Conservation (phyloP, 2,329 filamentous ascomycete genomes). For the Aspergillus vadensis region DNA sequence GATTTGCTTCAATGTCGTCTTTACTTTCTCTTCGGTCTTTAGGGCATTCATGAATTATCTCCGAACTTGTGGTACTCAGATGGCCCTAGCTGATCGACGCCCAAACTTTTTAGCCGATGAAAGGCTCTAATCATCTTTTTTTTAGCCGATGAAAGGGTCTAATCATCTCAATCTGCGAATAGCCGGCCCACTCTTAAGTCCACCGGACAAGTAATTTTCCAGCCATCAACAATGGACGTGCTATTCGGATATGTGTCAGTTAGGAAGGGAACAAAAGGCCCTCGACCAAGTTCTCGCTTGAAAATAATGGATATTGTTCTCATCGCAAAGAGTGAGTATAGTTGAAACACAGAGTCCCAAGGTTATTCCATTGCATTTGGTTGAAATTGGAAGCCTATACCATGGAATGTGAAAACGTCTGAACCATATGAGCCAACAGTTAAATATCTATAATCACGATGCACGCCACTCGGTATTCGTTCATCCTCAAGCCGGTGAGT, state of each 20-base stretch:
- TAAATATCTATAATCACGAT: background rate
- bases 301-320: slow-evolving; percentile 31
- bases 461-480: slow-evolving; percentile 7
- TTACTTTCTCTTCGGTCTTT: background rate
- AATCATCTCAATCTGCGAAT: background rate
- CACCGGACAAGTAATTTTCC: slow-evolving; percentile 27
- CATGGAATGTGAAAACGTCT: slow-evolving; percentile 5
- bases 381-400: slow-evolving; percentile 19
- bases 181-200: slow-evolving; percentile 15
- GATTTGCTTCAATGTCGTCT: background rate
- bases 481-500: slow-evolving; percentile 14
- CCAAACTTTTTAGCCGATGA: slow-evolving; percentile 27
- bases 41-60: slow-evolving; percentile 11
- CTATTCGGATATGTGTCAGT: no score
- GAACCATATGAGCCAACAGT: slow-evolving; percentile 6
- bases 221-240: no score
- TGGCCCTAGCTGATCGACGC: slow-evolving; percentile 19
- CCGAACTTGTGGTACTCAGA: slow-evolving; percentile 9
- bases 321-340: slow-evolving; percentile 30
- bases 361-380: slow-evolving; percentile 26
- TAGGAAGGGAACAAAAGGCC: slow-evolving; percentile 36
- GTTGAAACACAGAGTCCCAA: slow-evolving; percentile 19
- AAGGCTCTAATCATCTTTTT: slow-evolving; percentile 29
- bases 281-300: slow-evolving; percentile 31
- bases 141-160: slow-evolving; percentile 31